Conservation (phyloP, 495 filamentous ascomycete genomes). For the Barbatosphaeria neglecta region DNA sequence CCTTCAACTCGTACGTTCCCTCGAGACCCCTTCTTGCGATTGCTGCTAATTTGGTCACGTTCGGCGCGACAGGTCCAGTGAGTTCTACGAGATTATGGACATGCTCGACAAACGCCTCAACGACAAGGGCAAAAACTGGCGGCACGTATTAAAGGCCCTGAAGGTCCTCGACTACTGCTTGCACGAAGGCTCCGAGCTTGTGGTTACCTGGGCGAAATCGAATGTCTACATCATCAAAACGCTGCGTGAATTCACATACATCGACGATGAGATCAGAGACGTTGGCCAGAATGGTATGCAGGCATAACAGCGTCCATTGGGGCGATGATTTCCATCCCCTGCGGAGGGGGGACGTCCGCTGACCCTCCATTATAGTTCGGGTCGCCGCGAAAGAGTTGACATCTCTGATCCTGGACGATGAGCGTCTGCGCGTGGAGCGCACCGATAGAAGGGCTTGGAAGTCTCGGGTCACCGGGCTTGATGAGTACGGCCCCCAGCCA, state of each 20-base stretch:
- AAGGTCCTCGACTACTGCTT: conserved; percentile 98
- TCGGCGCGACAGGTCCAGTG: conserved; percentile 54
- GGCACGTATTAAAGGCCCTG: conserved; percentile 93
- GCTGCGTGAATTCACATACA: conserved; percentile 86
- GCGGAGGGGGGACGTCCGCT: neutral
- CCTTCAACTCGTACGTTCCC: conserved; percentile 79
- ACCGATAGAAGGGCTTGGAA: conserved; percentile 94
- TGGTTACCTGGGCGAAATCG: conserved; percentile 96
- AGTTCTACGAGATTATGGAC: conserved; percentile 99
- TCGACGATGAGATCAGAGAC: conserved; percentile 89
- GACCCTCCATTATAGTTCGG: conserved; percentile 51
- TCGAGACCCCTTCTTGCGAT: too few relatives aligned
- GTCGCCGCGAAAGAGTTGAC: conserved; percentile 95
- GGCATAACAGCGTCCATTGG: too few relatives aligned
- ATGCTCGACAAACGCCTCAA: conserved; percentile 99
- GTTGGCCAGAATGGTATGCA: conserved; percentile 93
- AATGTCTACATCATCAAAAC: conserved; percentile 99
- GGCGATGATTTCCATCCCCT: too few relatives aligned
- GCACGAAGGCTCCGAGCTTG: conserved; percentile 91
- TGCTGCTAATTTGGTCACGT: conserved; percentile 1
- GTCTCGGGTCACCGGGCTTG: conserved; percentile 83
- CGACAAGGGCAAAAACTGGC: conserved; percentile 99
- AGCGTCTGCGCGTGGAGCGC: conserved; percentile 81
- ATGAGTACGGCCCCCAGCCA: conserved; percentile 55
- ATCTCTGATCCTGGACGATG: conserved; percentile 87